phyloP scores from a whole-genome alignment of 2,329 filamentous ascomycete genomes.

The Aciculosporium take region DNA sequence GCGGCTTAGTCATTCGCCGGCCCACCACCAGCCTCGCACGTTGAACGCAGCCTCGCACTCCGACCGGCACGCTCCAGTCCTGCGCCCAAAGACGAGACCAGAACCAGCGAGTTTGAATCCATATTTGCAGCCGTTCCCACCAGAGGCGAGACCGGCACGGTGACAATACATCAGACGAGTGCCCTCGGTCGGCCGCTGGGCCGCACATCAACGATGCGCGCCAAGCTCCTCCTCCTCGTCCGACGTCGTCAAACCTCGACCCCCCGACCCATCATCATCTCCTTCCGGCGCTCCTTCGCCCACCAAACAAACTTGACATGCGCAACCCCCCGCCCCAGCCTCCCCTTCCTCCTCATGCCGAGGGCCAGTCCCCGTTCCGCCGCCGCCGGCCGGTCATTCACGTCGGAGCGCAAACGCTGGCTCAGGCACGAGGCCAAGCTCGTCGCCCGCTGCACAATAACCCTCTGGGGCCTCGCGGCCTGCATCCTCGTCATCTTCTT shows the following conservation, averaged over 20 bases:
- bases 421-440: conserved; percentile 57
- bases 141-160: too few relatives aligned
- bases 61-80: too few relatives aligned
- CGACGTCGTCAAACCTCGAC: conserved; percentile 12
- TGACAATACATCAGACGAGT: too few relatives aligned
- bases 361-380: conserved; percentile 32
- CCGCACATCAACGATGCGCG: conserved; percentile 20
- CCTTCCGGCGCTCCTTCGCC: conserved; percentile 16
- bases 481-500: conserved; percentile 47
- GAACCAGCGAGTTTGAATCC: too few relatives aligned
- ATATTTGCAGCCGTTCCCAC: too few relatives aligned
- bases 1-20: too few relatives aligned
- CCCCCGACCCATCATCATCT: conserved; percentile 10
- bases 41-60: too few relatives aligned
- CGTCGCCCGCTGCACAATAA: conserved; percentile 52
- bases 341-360: conserved; percentile 36
- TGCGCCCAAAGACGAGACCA: too few relatives aligned
- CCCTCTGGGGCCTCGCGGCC: conserved; percentile 48
- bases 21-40: too few relatives aligned
- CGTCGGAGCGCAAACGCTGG: conserved; percentile 61
- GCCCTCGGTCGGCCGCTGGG: conserved; percentile 7
- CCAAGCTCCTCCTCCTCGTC: conserved; percentile 23
- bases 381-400: conserved; percentile 56
- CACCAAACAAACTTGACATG: conserved; percentile 16
- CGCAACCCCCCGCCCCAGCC: conserved; percentile 19